Evolutionary conservation across 148 eudicot genomes (phyloP), one percentile per base, ranked within the genome.

Genomic region (Silene uniflora): DNA sequence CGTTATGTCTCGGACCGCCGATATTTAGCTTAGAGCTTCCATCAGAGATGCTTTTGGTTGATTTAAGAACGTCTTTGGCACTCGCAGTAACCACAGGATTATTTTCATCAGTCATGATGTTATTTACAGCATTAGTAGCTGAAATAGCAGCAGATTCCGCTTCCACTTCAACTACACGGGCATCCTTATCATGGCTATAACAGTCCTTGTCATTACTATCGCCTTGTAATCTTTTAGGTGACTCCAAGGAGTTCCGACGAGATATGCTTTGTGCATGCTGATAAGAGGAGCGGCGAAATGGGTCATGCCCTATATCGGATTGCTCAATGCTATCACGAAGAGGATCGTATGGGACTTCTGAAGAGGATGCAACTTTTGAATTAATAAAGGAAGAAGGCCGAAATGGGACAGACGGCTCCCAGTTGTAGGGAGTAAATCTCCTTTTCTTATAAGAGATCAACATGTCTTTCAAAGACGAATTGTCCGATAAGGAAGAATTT

Each of bases 331-430:
- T 83, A 67, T 96, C 92, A 79, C 78, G 90, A 67, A 89, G 73
- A 71, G 94, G 93, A 79, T 89, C 91, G 54, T 89, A 87, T 64
- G 80, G 89, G 49, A 73, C 78, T 66, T 78, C 88, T 49, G 88
- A 82, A 83, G 91, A 76, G 62, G 81, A 81, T 73, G 80, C 65
- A 13, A 80, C 78, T 67, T 81, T 75, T 62, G 90, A 73, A 22
- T 85, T 84, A 23, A 87, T 67, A 54, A 77, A 75, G 80, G 73
- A 79, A 22, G 90, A 87, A 62, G 98, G 91, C 25, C 83, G 85
- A 80, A 92, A 92, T 74, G 94, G 98, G 69, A 74, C 79, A 78
- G 98, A 91, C 71, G 91, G 93, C 82, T 96, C 97, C 99, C 99
- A 96, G 72, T 89, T 85, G 72, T 83, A 80, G 54, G 85, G 83